Evolutionary conservation across 2,329 filamentous ascomycete genomes (phyloP).

Genomic region (Sclerotinia nivalis): DNA sequence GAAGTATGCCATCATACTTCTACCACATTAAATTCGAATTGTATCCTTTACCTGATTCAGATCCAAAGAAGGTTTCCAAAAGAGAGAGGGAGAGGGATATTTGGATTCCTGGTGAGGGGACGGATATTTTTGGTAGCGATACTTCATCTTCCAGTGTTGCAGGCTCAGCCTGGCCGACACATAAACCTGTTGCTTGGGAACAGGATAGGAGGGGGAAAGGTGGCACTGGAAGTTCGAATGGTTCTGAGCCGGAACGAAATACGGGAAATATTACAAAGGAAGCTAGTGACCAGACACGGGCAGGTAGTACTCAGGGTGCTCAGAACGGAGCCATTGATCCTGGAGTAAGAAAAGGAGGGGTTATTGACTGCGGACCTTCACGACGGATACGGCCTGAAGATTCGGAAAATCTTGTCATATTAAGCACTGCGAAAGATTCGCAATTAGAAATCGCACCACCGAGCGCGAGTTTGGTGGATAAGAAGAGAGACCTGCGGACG

Average conservation of each 20-base stretch:
- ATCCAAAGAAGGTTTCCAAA: slow-evolving; percentile 7
- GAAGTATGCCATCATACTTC: slow-evolving; percentile 50
- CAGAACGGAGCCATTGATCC: too few relatives aligned
- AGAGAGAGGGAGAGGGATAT: slow-evolving; percentile 34
- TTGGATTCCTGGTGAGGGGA: slow-evolving; percentile 53
- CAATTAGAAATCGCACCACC: slow-evolving; percentile 25
- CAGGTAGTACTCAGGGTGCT: background rate
- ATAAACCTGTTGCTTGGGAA: slow-evolving; percentile 25
- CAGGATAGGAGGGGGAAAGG: background rate
- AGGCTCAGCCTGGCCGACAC: slow-evolving; percentile 31
- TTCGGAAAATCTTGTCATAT: slow-evolving; percentile 5
- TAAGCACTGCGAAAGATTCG: slow-evolving; percentile 29
- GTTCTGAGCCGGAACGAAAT: slow-evolving; percentile 26
- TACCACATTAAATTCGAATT: slow-evolving; percentile 69
- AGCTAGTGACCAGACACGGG: background rate
- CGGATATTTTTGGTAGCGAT: slow-evolving; percentile 46
- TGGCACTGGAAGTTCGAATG: background rate
- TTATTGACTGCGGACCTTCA: slow-evolving; percentile 43
- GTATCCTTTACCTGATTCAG: slow-evolving; percentile 45
- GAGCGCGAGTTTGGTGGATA: slow-evolving; percentile 42
- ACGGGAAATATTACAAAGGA: slow-evolving; percentile 1
- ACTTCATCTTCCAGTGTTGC: background rate
- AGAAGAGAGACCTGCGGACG: slow-evolving; percentile 41
- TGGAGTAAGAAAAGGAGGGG: slow-evolving; percentile 4
- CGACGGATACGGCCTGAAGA: slow-evolving; percentile 14